A percentile compares a stretch with the other conserved stretches of the same genome.
These are phyloP conservation scores for Borovskyia barvae DNA, from an alignment of 208 protist genomes.

Conservation along the genomic window DNA sequence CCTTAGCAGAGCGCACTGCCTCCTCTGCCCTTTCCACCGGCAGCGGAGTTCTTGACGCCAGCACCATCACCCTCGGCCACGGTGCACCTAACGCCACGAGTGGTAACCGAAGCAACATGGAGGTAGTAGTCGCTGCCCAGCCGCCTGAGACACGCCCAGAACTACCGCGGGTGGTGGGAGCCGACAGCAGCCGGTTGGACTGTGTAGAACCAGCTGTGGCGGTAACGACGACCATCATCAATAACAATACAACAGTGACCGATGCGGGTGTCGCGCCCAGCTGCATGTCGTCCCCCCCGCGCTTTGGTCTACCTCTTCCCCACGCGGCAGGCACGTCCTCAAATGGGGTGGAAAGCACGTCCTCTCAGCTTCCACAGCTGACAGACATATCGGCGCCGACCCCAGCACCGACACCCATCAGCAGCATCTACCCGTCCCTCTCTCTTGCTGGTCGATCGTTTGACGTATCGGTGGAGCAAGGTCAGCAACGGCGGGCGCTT, in stretches of 20 bases:
- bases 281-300: too few relatives aligned
- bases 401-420: too few relatives aligned
- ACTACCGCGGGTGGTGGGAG: conserved; percentile 9
- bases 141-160: background rate
- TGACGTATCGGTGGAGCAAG: background rate
- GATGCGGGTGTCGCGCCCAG: too few relatives aligned
- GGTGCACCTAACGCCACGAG: background rate
- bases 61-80: background rate
- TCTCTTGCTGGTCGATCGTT: background rate
- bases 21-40: background rate
- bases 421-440: background rate
- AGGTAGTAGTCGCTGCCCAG: background rate
- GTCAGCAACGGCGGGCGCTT: background rate
- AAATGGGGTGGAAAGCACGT: too few relatives aligned
- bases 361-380: too few relatives aligned
- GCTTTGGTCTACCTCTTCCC: too few relatives aligned
- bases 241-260: background rate
- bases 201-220: background rate
- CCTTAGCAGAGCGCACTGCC: background rate
- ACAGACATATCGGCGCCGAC: too few relatives aligned
- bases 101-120: background rate
- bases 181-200: conserved; percentile 1
- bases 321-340: too few relatives aligned
- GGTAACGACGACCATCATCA: background rate
- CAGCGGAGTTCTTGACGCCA: background rate